A percentile compares a stretch with the other conserved stretches of the same genome.
Conservation (phyloP, 2,329 filamentous ascomycete genomes). For the Paracamarosporium sp. region DNA sequence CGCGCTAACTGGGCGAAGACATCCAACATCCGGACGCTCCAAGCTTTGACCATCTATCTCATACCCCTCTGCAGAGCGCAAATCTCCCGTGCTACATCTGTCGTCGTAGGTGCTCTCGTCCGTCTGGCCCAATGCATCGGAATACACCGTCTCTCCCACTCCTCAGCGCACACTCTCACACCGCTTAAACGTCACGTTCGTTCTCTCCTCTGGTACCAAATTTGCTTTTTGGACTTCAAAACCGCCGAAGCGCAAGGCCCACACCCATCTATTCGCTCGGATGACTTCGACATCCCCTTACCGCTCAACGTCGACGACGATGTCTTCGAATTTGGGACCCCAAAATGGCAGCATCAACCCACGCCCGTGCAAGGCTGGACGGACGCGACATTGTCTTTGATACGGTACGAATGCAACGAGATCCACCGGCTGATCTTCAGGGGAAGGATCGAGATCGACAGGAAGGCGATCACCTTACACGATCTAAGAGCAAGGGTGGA, state of each 20-base stretch:
- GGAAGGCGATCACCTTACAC: constrained; percentile 44
- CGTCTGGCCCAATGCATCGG: constrained; percentile 48
- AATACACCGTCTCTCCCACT: constrained; percentile 44
- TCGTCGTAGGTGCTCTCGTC: constrained; percentile 46
- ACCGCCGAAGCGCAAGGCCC: constrained; percentile 47
- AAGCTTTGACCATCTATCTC: constrained; percentile 47
- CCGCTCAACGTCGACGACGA: constrained; percentile 47
- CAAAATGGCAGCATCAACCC: constrained; percentile 44
- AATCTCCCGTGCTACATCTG: constrained; percentile 46
- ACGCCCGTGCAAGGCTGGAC: constrained; percentile 39
- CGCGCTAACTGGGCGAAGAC: constrained; percentile 48
- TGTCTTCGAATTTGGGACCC: constrained; percentile 44
- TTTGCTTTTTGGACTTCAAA: constrained; percentile 48
- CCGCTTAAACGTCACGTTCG: constrained; percentile 45
- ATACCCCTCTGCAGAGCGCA: constrained; percentile 47
- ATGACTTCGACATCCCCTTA: constrained; percentile 46
- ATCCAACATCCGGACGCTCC: constrained; percentile 45
- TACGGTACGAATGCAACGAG: constrained; percentile 47
- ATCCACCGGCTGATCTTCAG: constrained; percentile 47
- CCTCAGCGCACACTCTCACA: constrained; percentile 41
- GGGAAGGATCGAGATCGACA: constrained; percentile 46
- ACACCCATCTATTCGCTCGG: constrained; percentile 44
- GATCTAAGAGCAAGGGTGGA: constrained; percentile 44
- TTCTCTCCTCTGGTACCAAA: constrained; percentile 47
- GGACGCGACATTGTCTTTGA: constrained; percentile 43